phyloP scores from a whole-genome alignment of 1,139 yeast species.

The Saccharomycopsis phalli region DNA sequence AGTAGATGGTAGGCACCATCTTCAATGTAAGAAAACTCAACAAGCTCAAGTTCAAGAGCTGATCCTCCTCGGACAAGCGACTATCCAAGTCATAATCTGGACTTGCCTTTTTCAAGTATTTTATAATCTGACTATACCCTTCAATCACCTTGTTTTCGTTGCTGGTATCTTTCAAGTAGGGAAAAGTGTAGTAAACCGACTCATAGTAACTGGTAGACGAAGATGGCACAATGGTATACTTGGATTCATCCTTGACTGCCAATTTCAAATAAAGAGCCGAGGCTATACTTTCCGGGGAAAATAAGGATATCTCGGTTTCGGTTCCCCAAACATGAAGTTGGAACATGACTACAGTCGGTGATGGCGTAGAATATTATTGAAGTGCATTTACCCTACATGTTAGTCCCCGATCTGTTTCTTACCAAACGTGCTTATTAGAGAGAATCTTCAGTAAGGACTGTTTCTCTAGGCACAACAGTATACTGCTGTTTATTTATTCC shows the following conservation, averaged over 20 bases:
- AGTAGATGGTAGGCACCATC: conserved; percentile 13
- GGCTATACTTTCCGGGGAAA: conserved; percentile 17
- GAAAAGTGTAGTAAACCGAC: conserved; percentile 7
- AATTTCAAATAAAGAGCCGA: conserved; percentile 10
- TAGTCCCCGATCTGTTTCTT: conserved; percentile 13
- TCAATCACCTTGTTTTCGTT: conserved; percentile 8
- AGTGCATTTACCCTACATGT: not conserved
- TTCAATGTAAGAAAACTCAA: conserved; percentile 21
- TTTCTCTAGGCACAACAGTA: too few relatives aligned
- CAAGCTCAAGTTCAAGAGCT: conserved; percentile 4
- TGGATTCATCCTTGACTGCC: not conserved
- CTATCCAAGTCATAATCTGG: conserved; percentile 4
- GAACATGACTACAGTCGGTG: conserved; percentile 4
- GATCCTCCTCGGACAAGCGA: conserved; percentile 1
- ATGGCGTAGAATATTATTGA: not conserved
- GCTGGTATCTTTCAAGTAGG: conserved; percentile 13
- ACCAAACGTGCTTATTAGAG: conserved; percentile 8
- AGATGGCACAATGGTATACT: conserved; percentile 8
- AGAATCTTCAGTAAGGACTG: conserved; percentile 10
- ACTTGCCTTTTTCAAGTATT: conserved; percentile 9
- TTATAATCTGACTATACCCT: conserved; percentile 14
- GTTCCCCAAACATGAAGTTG: conserved; percentile 19
- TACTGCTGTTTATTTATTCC: too few relatives aligned
- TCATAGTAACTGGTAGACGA: conserved; percentile 3
- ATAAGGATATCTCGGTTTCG: conserved; percentile 5